Evolutionary conservation across 305 asterid species (phyloP), one percentile per base, ranked within the genome.

Genomic region (Rubia balearica): DNA sequence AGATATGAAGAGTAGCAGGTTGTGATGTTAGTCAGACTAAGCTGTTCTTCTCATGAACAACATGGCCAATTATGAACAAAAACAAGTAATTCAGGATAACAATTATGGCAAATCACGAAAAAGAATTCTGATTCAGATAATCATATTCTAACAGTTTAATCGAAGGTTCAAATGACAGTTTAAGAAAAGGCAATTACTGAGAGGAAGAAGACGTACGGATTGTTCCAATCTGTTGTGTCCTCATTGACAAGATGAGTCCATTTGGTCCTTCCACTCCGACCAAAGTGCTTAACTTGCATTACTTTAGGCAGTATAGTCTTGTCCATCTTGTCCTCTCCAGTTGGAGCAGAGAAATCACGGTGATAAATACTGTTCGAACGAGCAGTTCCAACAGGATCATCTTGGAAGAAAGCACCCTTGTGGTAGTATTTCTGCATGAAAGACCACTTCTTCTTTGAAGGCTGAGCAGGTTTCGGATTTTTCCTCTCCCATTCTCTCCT

Each of bases 211-310:
- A 86, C 97, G 71, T 84, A 94, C 96, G 98, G 98, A 62, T 84
- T 84, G 81, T 91, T 91, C 99, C 99, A 88, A 75, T 94, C 99
- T 76, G 99, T 94, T 24, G 98, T 94, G 75, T 94, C 99, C 85
- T 91, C 98, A 22, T 87, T 85, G 80, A 88, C 96, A 72, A 94
- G 98, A 81, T 91, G 96, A 33, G 97, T 89, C 99, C 99, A 94
- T 81, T 94, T 94, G 8, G 96, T 88, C 85, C 99, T 86, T 83
- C 99, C 98, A 85, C 99, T 91, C 48, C 95, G 93, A 62, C 99
- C 99, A 68, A 94, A 94, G 86, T 91, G 96, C 83, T 94, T 94
- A 74, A 94, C 99, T 84, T 94, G 99, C 99, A 94, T 94, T 77
- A 94, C 92, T 82, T 91, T 94, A 11, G 99, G 99, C 78, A 91